phyloP scores from a whole-genome alignment of 2,329 filamentous ascomycete genomes.

The Rhinocladiella similis region DNA sequence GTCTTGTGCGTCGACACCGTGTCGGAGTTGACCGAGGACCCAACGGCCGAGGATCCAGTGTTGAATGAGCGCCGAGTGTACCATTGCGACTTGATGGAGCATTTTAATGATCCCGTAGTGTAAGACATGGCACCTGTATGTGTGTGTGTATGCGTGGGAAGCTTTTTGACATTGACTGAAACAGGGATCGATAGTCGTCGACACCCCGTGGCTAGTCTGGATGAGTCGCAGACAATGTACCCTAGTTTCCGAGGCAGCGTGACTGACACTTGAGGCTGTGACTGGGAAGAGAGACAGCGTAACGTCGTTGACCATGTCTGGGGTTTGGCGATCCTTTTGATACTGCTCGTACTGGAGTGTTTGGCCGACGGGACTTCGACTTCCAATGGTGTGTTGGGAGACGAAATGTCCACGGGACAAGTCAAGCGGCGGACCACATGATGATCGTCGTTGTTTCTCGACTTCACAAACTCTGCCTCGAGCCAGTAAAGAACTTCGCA shows the following conservation, averaged over 20 bases:
- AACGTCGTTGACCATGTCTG: constrained; percentile 5
- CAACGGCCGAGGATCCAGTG: constrained; percentile 10
- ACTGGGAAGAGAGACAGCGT: constrained; percentile 3
- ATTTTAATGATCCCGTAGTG: constrained; percentile 1
- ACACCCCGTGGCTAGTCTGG: constrained; percentile 15
- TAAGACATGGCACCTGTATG: background rate
- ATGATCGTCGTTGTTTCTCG: too few relatives aligned
- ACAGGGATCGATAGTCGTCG: constrained; percentile 21
- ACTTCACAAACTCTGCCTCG: constrained; percentile 20
- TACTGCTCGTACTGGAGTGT: background rate
- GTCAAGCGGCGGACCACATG: constrained; percentile 18
- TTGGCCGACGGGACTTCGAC: constrained; percentile 12
- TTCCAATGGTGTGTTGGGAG: constrained; percentile 13
- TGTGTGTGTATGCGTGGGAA: constrained; percentile 6
- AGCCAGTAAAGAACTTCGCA: constrained; percentile 24
- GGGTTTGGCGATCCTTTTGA: constrained; percentile 15
- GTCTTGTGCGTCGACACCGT: constrained; percentile 19
- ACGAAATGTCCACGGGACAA: constrained; percentile 22
- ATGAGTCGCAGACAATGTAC: constrained; percentile 11
- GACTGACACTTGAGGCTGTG: constrained; percentile 16
- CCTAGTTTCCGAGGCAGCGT: constrained; percentile 19
- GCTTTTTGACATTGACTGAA: constrained; percentile 7
- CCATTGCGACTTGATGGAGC: constrained; percentile 23
- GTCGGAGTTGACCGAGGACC: constrained; percentile 11
- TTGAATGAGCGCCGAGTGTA: constrained; percentile 19